phyloP scores from a whole-genome alignment of 108 stramenopile genomes.

The Nitzschia putrida region DNA sequence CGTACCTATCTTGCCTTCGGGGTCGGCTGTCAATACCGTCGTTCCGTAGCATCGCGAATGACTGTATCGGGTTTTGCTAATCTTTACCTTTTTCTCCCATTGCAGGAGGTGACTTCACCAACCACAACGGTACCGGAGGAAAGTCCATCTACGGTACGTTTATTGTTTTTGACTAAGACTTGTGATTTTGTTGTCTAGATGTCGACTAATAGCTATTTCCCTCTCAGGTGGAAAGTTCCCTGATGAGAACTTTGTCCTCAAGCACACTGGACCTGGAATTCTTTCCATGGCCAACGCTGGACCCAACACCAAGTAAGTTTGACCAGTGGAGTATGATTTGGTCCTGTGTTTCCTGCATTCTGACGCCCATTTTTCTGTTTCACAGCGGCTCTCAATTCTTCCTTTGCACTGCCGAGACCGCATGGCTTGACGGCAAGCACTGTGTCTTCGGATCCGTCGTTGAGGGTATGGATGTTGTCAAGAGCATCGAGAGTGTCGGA shows the following conservation, averaged over 20 bases:
- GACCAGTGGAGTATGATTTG: too few relatives aligned
- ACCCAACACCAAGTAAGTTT: constrained; percentile 77
- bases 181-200: not conserved
- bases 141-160: constrained; percentile 89
- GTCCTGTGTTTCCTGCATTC: too few relatives aligned
- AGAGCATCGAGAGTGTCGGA: constrained; percentile 85
- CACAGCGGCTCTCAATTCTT: constrained; percentile 20
- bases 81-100: not conserved
- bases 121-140: constrained; percentile 79
- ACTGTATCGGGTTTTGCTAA: too few relatives aligned
- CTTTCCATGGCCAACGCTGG: constrained; percentile 97
- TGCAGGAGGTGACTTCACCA: constrained; percentile 86
- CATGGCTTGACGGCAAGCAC: constrained; percentile 97
- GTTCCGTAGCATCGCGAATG: too few relatives aligned
- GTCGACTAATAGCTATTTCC: constrained; percentile 20
- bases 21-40: too few relatives aligned
- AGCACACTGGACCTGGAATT: constrained; percentile 55
- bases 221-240: constrained; percentile 70
- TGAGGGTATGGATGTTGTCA: constrained; percentile 91
- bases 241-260: constrained; percentile 96
- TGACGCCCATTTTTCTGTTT: not conserved
- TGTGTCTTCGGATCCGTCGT: constrained; percentile 89
- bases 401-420: constrained; percentile 89
- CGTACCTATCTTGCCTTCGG: not conserved
- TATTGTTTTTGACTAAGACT: too few relatives aligned